Percentiles rank a stretch among this genome's conserved stretches.
These are phyloP conservation scores for Peribolospora baueri DNA, from an alignment of 768 basidiomycete genomes.

Conservation along the genomic window DNA sequence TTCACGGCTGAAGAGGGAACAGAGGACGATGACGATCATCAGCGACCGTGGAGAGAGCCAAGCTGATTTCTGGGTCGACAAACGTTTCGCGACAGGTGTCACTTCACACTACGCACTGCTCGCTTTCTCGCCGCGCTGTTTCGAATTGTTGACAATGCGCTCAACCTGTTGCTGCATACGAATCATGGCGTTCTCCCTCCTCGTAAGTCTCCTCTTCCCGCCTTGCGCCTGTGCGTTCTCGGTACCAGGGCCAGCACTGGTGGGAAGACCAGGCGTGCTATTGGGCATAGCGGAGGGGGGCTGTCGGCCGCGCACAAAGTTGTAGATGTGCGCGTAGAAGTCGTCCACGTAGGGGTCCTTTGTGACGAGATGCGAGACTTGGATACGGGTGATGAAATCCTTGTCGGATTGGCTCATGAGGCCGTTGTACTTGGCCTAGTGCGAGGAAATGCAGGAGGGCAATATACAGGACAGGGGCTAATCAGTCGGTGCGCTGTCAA, in stretches of 20 bases:
- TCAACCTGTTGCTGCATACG: constrained; percentile 48
- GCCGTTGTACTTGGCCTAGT: constrained; percentile 69
- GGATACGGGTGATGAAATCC: constrained; percentile 96
- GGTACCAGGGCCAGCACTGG: no score
- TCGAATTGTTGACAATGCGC: constrained; percentile 74
- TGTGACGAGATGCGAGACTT: constrained; percentile 84
- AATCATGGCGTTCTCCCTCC: constrained; percentile 19
- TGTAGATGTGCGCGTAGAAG: constrained; percentile 82
- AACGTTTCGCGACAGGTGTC: no score
- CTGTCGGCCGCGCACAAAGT: no score
- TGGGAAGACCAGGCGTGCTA: no score
- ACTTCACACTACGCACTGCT: not conserved
- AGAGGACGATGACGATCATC: constrained; percentile 1
- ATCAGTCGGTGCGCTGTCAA: no score
- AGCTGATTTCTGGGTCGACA: no score
- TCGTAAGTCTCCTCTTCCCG: not conserved
- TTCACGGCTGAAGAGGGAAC: constrained; percentile 41
- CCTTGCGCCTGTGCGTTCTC: no score
- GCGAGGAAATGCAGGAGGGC: not conserved
- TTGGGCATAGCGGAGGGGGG: no score
- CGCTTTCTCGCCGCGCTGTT: constrained; percentile 26
- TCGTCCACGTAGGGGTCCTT: constrained; percentile 94
- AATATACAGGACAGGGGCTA: not conserved
- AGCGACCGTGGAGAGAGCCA: not conserved
- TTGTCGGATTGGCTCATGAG: constrained; percentile 96